These are phyloP conservation scores for Microcos paniculata DNA, from an alignment of 345 rosid genomes.

Conservation along the genomic window DNA sequence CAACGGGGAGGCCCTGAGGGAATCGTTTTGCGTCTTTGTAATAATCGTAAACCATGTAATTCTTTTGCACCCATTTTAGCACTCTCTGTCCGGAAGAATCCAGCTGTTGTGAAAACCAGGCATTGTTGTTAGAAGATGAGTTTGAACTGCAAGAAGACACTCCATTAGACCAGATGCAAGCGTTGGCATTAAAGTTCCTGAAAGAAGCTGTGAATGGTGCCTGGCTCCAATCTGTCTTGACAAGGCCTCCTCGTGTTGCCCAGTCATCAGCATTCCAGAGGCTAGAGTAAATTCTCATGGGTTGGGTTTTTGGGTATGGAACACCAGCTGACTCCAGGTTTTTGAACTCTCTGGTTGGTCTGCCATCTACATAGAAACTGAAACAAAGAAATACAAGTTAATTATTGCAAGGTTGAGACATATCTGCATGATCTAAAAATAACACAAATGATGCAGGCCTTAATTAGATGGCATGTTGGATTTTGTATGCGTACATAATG, in stretches of 20 bases:
- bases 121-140: too few species aligned
- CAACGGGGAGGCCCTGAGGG: conserved; percentile 50
- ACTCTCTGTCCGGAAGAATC: too few species aligned
- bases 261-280: conserved; percentile 51
- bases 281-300: conserved; percentile 39
- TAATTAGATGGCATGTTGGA: not conserved
- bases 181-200: conserved; percentile 38
- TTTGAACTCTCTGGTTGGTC: conserved; percentile 48
- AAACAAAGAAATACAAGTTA: not conserved
- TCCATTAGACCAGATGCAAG: conserved; percentile 35
- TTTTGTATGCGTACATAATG: conserved; percentile 31
- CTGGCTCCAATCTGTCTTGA: conserved; percentile 42
- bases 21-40: conserved; percentile 47
- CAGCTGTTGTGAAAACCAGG: too few species aligned
- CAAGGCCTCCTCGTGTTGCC: conserved; percentile 47
- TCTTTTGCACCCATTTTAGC: conserved; percentile 48
- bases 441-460: too few species aligned
- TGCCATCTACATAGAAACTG: conserved; percentile 47
- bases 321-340: conserved; percentile 40
- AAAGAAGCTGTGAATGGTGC: conserved; percentile 52
- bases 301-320: conserved; percentile 41
- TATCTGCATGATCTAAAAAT: not conserved
- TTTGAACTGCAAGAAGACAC: conserved; percentile 13
- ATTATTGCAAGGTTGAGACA: not conserved
- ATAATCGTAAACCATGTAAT: conserved; percentile 54